Evolutionary conservation across 176 grass and related monocot genomes (phyloP).

Genomic region (Ensete ventricosum): DNA sequence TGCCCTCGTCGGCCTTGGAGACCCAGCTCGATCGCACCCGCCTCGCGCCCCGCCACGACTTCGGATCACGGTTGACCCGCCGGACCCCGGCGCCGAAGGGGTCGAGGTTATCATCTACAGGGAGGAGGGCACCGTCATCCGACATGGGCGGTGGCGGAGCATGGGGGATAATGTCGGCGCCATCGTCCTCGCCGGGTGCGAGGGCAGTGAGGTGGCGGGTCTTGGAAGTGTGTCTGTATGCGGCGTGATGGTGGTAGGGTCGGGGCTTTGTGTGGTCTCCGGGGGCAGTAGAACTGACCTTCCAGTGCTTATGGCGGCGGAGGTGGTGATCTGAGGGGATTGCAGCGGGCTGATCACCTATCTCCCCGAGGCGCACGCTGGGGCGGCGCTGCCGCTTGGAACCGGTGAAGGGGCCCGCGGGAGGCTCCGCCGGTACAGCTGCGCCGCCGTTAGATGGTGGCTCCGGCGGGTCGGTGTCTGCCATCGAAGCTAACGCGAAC

Average conservation of each 20-base stretch:
- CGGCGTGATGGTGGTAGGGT: slow-evolving; percentile 22
- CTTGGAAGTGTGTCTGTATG: slow-evolving; percentile 11
- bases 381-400: slow-evolving; percentile 88
- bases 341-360: slow-evolving; percentile 40
- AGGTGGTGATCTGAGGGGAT: slow-evolving; percentile 32
- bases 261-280: slow-evolving; percentile 14
- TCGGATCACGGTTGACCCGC: neutral
- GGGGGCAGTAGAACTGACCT: neutral
- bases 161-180: slow-evolving; percentile 1
- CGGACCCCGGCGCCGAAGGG: slow-evolving; percentile 1
- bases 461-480: slow-evolving; percentile 5
- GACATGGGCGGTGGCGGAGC: slow-evolving; percentile 20
- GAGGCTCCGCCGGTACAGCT: neutral
- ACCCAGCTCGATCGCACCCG: slow-evolving; percentile 19
- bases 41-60: slow-evolving; percentile 11
- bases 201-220: slow-evolving; percentile 33
- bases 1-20: slow-evolving; percentile 6
- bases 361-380: slow-evolving; percentile 86
- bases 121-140: slow-evolving; percentile 22
- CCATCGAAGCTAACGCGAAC: neutral
- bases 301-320: slow-evolving; percentile 34
- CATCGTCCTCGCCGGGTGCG: slow-evolving; percentile 13
- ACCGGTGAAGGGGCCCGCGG: neutral
- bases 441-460: slow-evolving; percentile 10
- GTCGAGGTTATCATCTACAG: slow-evolving; percentile 13